Base-by-base conservation (phyloP, 306 rosid species). In the Cercis canadensis region DNA sequence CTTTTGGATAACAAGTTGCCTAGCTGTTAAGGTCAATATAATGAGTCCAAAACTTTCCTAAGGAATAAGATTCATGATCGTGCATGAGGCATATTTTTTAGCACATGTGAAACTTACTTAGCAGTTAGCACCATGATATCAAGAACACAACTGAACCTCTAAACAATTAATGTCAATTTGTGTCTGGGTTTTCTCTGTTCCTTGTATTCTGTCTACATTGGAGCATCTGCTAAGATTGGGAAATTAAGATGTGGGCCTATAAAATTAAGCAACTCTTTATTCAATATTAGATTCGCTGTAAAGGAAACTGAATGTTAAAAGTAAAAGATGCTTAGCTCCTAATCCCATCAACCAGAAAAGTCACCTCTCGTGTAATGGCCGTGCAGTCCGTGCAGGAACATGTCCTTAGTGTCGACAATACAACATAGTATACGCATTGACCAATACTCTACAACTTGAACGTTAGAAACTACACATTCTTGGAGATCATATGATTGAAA, bases 11-110 rank as follows among this genome's bases (percentile, higher is more conserved):
- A 64, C 83, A 74, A 82, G 55, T 74, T 82, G 78, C 68, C 65
- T 50, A 72, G 65, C 32, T 62, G 70, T 49, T 70, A 58, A 72
- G 72, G 70, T 65, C 74, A 67, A 62, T 71, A 65, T 75, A 49
- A 3, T 46, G 16, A 46, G 15, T 46, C 52, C 52, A 11, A 12
- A 46, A 46, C 15, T n/a, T 46, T 46, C 6, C n/a, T 78, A 67
- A 71, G 50, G 84, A 75, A 83, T 75, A 83, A 78, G 78, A 78
- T 79, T 78, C 79, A 75, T 43, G 69, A 12, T 74, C 53, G 61
- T 71, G 74, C 52, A 52, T 29, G 45, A 44, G 21, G 78, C 76
- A 78, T 70, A 41, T 64, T 53, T 24, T 53, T 65, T 31, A 34
- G 72, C 8, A 41, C 45, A 24, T 36, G n/a, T 50, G 13, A 44